phyloP scores from a whole-genome alignment of 164 flowering plant genomes.

The Magnolia sinica region DNA sequence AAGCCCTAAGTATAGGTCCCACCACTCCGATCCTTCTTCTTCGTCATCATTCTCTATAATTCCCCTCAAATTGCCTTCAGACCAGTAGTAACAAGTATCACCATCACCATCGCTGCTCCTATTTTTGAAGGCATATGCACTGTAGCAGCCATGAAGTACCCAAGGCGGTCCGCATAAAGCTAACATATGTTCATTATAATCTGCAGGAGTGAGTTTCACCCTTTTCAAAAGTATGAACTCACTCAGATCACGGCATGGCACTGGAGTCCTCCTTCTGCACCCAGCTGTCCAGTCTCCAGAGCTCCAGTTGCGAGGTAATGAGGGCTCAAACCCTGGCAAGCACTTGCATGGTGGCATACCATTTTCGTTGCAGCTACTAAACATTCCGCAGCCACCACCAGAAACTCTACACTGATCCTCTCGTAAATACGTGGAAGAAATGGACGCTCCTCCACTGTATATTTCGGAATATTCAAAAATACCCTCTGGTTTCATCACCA shows the following conservation, averaged over 20 bases:
- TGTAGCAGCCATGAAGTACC: not conserved
- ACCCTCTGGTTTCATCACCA: not conserved
- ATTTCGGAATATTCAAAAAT: not conserved
- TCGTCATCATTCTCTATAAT: not conserved
- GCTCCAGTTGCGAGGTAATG: not conserved
- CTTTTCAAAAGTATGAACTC: not conserved
- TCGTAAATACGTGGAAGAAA: not conserved
- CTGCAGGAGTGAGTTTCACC: not conserved
- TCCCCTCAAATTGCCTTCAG: not conserved
- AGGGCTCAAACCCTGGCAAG: not conserved
- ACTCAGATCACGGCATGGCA: not conserved
- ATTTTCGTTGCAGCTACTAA: not conserved
- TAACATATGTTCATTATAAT: no score
- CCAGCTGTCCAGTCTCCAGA: not conserved
- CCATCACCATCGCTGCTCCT: not conserved
- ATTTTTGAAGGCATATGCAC: not conserved
- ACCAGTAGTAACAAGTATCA: not conserved
- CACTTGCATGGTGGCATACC: not conserved
- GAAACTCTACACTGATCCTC: not conserved
- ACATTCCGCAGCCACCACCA: not conserved
- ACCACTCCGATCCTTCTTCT: not conserved
- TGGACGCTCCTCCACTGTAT: not conserved
- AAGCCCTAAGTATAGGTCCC: not conserved
- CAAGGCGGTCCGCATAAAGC: not conserved
- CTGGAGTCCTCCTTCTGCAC: not conserved